These are phyloP conservation scores for Toxicodendron radicans DNA, from an alignment of 345 rosid species.

Conservation along the genomic window DNA sequence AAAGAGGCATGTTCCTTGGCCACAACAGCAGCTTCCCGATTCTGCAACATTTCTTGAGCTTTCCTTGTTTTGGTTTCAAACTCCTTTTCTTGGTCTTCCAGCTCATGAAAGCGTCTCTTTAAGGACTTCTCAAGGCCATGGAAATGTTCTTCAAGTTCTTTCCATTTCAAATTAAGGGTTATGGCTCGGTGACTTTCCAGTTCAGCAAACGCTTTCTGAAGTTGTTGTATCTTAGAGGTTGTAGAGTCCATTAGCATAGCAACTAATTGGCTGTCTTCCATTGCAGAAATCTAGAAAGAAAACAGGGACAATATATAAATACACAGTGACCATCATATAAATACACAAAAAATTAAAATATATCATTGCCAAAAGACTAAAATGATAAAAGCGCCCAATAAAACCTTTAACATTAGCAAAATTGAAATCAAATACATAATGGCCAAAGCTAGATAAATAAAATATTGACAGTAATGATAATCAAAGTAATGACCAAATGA, in stretches of 20 bases:
- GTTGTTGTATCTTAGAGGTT: conserved; percentile 88
- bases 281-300: conserved; percentile 40
- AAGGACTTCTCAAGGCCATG: conserved; percentile 96
- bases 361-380: not conserved
- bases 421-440: not conserved
- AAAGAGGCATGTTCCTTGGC: conserved; percentile 80
- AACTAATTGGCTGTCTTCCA: conserved; percentile 78
- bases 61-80: conserved; percentile 70
- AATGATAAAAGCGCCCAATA: not conserved
- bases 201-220: conserved; percentile 99
- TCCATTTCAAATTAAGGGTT: conserved; percentile 91
- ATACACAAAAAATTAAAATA: not conserved
- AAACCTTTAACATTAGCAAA: not conserved
- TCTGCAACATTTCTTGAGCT: conserved; percentile 72
- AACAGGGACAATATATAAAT: not conserved
- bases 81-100: conserved; percentile 94
- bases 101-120: conserved; percentile 96
- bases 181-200: conserved; percentile 92
- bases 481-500: not conserved
- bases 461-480: not conserved
- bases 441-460: not conserved
- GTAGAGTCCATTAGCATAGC: conserved; percentile 82
- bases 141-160: conserved; percentile 96
- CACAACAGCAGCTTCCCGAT: conserved; percentile 76
- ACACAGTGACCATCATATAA: not conserved